Evolutionary conservation across 2,329 filamentous ascomycete genomes (phyloP), one percentile per base, ranked within the genome.

Genomic region (Lomentospora prolificans): DNA sequence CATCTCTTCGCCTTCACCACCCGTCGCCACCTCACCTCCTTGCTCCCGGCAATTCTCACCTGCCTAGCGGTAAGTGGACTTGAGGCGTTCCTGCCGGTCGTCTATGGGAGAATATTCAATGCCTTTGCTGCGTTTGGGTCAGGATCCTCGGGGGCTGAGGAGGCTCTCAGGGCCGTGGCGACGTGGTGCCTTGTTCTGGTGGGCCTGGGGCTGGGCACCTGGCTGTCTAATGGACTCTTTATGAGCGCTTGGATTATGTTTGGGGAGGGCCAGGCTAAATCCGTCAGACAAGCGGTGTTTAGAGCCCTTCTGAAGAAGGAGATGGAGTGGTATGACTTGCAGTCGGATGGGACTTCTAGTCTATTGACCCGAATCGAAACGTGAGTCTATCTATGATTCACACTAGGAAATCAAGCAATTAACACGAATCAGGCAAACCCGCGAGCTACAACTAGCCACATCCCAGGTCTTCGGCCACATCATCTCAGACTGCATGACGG

Each of bases 241-340:
- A 85, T 90, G 62, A 75, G 77, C 1, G 67, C 81, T 0, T 96
- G 91, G 84, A 74, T 92, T 28, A 66, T 79, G 0, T 94, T 94
- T 66, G 89, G 91, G 12, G 91, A 96, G 67, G 63, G 89, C 2
- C 89, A 96, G 61, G 89, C 87, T 0, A 80, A 78, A 30, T 80
- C 70, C 50, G 84, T 83, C 5, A 80, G 90, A 4, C 72, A 77
- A 14, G 72, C 70, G 4, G 69, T 94, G 2, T 96, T 96, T 64
- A 63, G 72, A 1, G 79, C 79, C 2, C 71, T 97, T 33, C 66
- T 95, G n/a, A 70, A 73, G 4, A 89, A 85, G 64, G 82, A 92
- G 10, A 81, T 94, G 65, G 76, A 78, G 50, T 97, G 91, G 90
- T 96, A 89, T 64, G 90, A 96, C 65, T 73, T 76, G 17, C 78